These are phyloP conservation scores for Tricholoma flavovirens DNA, from an alignment of 768 basidiomycete species.

Conservation along the genomic window DNA sequence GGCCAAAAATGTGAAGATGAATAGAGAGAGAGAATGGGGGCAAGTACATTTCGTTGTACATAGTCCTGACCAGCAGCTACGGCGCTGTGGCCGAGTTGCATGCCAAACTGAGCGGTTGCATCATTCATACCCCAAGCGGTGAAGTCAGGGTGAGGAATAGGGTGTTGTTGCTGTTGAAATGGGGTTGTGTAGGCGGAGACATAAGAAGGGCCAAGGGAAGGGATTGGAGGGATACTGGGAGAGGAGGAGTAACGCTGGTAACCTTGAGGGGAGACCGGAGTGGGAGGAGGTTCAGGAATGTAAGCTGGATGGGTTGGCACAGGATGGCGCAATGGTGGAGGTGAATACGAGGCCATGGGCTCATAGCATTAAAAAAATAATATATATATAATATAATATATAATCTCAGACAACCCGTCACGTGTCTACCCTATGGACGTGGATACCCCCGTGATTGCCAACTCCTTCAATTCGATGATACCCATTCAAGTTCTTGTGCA, in stretches of 20 bases:
- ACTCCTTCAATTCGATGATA: conserved; percentile 90
- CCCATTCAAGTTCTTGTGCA: conserved; percentile 97
- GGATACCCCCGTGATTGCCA: conserved; percentile 74
- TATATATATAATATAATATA: too few relatives aligned
- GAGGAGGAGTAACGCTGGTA: conserved; percentile 71
- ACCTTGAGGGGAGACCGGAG: conserved; percentile 66
- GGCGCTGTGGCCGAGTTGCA: conserved; percentile 90
- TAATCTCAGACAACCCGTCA: too few relatives aligned
- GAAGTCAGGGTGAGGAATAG: conserved; percentile 39
- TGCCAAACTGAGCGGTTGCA: conserved; percentile 90
- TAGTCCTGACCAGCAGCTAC: conserved; percentile 94
- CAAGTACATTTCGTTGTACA: conserved; percentile 72
- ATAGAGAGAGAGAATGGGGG: background rate
- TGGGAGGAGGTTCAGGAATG: conserved; percentile 78
- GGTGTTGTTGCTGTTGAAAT: conserved; percentile 37
- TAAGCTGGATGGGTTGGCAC: conserved; percentile 84
- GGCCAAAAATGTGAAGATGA: background rate
- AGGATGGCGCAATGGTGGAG: conserved; percentile 81
- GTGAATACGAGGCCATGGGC: conserved; percentile 31
- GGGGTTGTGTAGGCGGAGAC: conserved; percentile 45
- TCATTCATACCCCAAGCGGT: conserved; percentile 85
- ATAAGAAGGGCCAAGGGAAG: conserved; percentile 19
- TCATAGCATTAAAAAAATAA: too few relatives aligned
- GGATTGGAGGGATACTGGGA: conserved; percentile 31
- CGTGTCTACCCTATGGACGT: too few relatives aligned